Percentiles rank a stretch among this genome's conserved stretches.
phyloP scores from a whole-genome alignment of 768 basidiomycete genomes.

The Hericium erinaceus region DNA sequence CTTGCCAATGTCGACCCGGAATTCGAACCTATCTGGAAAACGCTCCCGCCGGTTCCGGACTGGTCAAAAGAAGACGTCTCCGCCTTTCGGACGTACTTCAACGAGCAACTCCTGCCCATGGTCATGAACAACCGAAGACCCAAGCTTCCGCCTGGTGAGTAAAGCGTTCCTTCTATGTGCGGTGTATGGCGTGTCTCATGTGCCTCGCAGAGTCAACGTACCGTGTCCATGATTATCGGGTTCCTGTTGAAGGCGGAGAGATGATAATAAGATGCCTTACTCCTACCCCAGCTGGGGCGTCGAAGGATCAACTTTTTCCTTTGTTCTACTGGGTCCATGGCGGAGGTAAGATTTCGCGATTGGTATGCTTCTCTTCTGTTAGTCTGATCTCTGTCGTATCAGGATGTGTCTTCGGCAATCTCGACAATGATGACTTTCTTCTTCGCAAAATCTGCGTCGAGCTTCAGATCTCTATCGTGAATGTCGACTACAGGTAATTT shows the following conservation, averaged over 20 bases:
- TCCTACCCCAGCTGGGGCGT: not conserved
- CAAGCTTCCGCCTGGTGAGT: not conserved
- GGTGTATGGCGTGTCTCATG: not conserved
- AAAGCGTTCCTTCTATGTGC: not conserved
- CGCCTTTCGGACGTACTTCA: not conserved
- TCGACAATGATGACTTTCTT: conserved; percentile 11
- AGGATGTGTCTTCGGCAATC: conserved; percentile 8
- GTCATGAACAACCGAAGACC: not conserved
- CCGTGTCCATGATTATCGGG: conserved; percentile 1
- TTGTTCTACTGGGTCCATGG: conserved; percentile 7
- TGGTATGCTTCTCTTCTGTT: not conserved
- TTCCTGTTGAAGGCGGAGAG: conserved; percentile 7
- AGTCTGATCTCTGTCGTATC: no score
- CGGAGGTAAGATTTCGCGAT: conserved; percentile 3
- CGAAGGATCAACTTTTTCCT: conserved; percentile 1
- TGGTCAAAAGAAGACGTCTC: not conserved
- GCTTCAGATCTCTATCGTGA: conserved; percentile 3
- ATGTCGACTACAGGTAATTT: conserved; percentile 7
- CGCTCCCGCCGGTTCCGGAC: not conserved
- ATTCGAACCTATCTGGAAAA: not conserved
- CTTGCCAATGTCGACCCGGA: not conserved
- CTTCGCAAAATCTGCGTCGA: conserved; percentile 7
- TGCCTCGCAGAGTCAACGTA: conserved; percentile 2
- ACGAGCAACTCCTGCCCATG: not conserved
- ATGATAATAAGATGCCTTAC: conserved; percentile 1